Percentiles rank a stretch among this genome's conserved stretches.
Conservation (phyloP, 345 rosid species). For the Aquilaria yunnanensis region DNA sequence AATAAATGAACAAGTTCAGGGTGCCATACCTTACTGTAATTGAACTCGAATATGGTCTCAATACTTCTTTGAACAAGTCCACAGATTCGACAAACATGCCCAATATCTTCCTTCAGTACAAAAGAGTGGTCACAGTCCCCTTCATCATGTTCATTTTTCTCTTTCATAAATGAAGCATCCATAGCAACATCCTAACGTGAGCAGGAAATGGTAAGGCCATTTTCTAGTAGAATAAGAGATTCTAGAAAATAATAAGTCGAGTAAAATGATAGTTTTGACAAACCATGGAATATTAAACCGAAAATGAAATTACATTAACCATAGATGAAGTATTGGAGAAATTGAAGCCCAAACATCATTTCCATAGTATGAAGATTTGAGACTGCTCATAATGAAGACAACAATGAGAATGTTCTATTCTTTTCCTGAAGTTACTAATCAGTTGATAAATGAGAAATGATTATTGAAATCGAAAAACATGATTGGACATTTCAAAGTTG, state of each 20-base stretch:
- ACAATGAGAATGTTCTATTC: not conserved
- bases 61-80: slow-evolving; percentile 49
- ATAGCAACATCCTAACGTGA: slow-evolving; percentile 34
- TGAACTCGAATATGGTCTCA: slow-evolving; percentile 53
- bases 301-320: not conserved
- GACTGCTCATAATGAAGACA: not conserved
- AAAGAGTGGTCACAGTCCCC: slow-evolving; percentile 49
- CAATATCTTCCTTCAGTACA: slow-evolving; percentile 59
- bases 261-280: not conserved
- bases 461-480: not conserved
- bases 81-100: slow-evolving; percentile 61
- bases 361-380: not conserved
- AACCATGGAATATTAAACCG: not conserved
- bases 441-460: not conserved
- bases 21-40: slow-evolving; percentile 39
- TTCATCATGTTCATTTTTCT: slow-evolving; percentile 29
- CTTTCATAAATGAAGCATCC: slow-evolving; percentile 32
- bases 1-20: not conserved
- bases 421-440: not conserved
- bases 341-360: not conserved
- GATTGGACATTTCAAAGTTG: not conserved
- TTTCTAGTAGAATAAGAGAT: not conserved
- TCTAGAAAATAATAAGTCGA: not conserved
- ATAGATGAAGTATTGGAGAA: not conserved
- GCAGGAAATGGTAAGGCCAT: slow-evolving; percentile 10